Conservation (phyloP, 2,329 filamentous ascomycete species). For the Penicillium expansum region DNA sequence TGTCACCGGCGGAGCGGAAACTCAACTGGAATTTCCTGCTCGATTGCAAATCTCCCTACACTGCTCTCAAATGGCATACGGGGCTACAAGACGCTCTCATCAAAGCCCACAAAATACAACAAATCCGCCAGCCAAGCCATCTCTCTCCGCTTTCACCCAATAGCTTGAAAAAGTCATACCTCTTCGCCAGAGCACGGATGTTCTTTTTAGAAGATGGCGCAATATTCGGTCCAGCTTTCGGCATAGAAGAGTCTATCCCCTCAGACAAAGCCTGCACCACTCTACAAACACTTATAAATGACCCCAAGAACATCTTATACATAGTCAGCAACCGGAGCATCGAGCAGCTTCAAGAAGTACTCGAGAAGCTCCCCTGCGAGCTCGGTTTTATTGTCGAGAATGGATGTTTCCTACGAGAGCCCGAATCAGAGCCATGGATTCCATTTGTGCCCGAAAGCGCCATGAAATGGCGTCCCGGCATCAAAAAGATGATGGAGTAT, state of each 20-base stretch:
- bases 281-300: slow-evolving; percentile 71
- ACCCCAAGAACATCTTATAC: slow-evolving; percentile 79
- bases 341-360: slow-evolving; percentile 78
- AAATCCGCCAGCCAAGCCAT: slow-evolving; percentile 72
- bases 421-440: slow-evolving; percentile 65
- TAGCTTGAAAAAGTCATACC: slow-evolving; percentile 63
- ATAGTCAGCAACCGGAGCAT: slow-evolving; percentile 83
- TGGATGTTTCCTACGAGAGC: slow-evolving; percentile 78
- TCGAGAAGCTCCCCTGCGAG: slow-evolving; percentile 61
- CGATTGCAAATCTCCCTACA: slow-evolving; percentile 70
- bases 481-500: slow-evolving; percentile 78
- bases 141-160: slow-evolving; percentile 74
- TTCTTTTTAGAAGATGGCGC: slow-evolving; percentile 92
- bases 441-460: slow-evolving; percentile 69
- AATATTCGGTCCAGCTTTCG: slow-evolving; percentile 65
- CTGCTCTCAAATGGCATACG: slow-evolving; percentile 76
- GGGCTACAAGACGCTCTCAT: slow-evolving; percentile 68
- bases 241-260: slow-evolving; percentile 63
- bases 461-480: slow-evolving; percentile 74
- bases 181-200: slow-evolving; percentile 62
- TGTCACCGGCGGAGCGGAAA: slow-evolving; percentile 71
- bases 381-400: slow-evolving; percentile 90
- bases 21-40: slow-evolving; percentile 71
- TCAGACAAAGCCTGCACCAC: slow-evolving; percentile 75
- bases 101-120: slow-evolving; percentile 73